Evolutionary conservation across 2,329 filamentous ascomycete species (phyloP), one percentile per base, ranked within the genome.

Genomic region (Cryphonectria naterciae): DNA sequence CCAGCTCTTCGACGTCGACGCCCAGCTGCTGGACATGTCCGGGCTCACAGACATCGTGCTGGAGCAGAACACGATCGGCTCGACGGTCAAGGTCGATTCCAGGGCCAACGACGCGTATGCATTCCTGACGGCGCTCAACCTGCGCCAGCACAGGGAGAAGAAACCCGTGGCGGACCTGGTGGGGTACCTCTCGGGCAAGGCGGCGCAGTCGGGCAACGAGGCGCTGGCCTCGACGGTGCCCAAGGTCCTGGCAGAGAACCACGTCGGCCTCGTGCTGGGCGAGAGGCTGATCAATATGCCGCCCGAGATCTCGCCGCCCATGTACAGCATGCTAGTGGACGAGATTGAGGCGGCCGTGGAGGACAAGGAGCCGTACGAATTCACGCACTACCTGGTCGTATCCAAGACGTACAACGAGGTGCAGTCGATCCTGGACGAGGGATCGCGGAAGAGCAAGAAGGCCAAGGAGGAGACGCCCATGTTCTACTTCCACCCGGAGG

Each of bases 241-340:
- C 0, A 79, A 85, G n/a, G 82, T 93, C n/a, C 80, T 94, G 72
- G 81, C 83, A 7, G 82, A 83, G 19, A 83, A 86, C 69, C 90
- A 94, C 69, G 88, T 98, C 70, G 96, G 94, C 4, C 84, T 99
- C 22, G 88, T 99, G 39, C 85, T 99, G n/a, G 93, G 94, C 2
- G 96, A 99, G 81, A 90, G 95, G 32, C 86, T 98, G 77, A 94
- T 99, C 85, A 99, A 99, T 84, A 95, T 98, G 85, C 96, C 96
- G n/a, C 86, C 93, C 22, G 93, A 98, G 81, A 91, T 97, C 74
- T 90, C 94, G 19, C 95, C 96, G 41, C 95, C 96, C 4, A 92
- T 98, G 89, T 98, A 98, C 86, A 90, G 87, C 66, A 97, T 98
- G 94, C 88, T 99, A 66, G 85, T 93, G 65, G 94, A 98, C 78